Percentiles rank a stretch among this genome's conserved stretches.
Conservation (phyloP, 306 rosid species). For the Prunus persica region DNA sequence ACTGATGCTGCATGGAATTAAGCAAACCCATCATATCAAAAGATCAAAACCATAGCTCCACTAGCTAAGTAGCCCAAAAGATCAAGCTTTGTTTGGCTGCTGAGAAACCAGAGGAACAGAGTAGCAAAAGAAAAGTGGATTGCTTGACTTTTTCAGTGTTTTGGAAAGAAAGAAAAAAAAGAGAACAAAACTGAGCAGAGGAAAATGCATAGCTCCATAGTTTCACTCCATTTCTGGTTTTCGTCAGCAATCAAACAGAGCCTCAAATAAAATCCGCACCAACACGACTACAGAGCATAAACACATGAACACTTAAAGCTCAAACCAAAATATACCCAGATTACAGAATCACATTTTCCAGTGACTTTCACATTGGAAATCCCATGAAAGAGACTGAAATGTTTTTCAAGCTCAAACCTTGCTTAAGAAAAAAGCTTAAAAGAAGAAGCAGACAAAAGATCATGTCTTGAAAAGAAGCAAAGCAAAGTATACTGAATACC, state of each 20-base stretch:
- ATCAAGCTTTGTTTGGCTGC: constrained; percentile 14
- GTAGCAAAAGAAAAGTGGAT: background rate
- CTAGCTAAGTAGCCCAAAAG: background rate
- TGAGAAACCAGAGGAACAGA: constrained; percentile 10
- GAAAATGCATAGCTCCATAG: background rate
- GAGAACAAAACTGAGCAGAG: background rate
- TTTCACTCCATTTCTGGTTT: background rate
- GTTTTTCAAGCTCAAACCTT: constrained; percentile 12
- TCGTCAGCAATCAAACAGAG: constrained; percentile 14
- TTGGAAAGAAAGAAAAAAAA: background rate
- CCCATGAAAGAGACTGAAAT: background rate
- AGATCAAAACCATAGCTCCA: background rate
- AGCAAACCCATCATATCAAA: constrained; percentile 22
- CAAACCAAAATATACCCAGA: constrained; percentile 32
- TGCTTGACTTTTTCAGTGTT: background rate
- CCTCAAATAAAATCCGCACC: background rate
- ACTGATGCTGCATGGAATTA: constrained; percentile 5
- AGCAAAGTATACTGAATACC: background rate
- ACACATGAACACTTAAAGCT: constrained; percentile 15
- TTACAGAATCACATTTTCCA: constrained; percentile 23
- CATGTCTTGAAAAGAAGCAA: constrained; percentile 9
- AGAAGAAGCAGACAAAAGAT: constrained; percentile 16
- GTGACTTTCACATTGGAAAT: constrained; percentile 3
- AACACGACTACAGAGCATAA: background rate
- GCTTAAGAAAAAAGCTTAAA: background rate